A percentile compares a stretch with the other conserved stretches of the same genome.
phyloP scores from a whole-genome alignment of 2,329 filamentous ascomycete species.

The Torrubiella hemipterigena region DNA sequence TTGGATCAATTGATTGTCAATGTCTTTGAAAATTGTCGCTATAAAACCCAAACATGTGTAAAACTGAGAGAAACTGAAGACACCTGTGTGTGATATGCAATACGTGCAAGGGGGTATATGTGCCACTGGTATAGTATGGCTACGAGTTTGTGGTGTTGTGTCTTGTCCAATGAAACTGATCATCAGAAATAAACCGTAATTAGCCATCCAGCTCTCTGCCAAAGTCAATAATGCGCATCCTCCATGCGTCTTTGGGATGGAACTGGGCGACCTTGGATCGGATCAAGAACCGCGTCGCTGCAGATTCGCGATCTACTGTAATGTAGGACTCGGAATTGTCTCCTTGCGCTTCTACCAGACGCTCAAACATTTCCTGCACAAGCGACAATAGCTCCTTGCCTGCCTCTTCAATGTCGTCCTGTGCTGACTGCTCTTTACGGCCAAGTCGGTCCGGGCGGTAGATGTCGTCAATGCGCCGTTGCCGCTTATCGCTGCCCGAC shows the following conservation, averaged over 20 bases:
- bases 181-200: no score
- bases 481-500: slow-evolving; percentile 36
- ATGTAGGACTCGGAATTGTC: slow-evolving; percentile 47
- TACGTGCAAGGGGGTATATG: no score
- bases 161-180: no score
- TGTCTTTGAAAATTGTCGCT: no score
- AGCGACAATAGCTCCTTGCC: slow-evolving; percentile 46
- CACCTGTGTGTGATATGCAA: no score
- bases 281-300: slow-evolving; percentile 51
- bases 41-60: no score
- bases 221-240: slow-evolving; percentile 50
- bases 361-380: slow-evolving; percentile 49
- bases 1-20: no score
- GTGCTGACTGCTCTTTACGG: slow-evolving; percentile 14
- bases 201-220: slow-evolving; percentile 49
- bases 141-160: no score
- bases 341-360: slow-evolving; percentile 39
- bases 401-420: slow-evolving; percentile 38
- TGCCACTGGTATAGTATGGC: no score
- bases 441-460: slow-evolving; percentile 32
- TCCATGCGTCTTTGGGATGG: slow-evolving; percentile 50
- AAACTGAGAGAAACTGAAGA: no score
- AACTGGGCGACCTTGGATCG: slow-evolving; percentile 55
- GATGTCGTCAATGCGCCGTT: slow-evolving; percentile 52
- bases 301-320: slow-evolving; percentile 45